Percentiles rank a stretch among this genome's conserved stretches.
Conservation (phyloP, 1,284 basidiomycete species). For the Rhizoctonia solani region DNA sequence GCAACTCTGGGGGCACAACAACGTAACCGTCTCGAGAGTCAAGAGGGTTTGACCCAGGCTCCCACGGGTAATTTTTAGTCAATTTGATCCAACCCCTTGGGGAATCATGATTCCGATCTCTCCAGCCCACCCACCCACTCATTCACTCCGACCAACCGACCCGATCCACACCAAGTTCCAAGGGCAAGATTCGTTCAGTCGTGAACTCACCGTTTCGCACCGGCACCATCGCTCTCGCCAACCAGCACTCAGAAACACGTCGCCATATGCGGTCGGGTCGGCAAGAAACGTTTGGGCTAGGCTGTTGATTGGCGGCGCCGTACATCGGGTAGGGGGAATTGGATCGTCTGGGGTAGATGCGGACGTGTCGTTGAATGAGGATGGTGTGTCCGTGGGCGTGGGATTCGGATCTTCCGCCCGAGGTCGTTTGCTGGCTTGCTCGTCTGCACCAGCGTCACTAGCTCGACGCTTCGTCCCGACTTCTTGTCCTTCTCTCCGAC, state of each 20-base stretch:
- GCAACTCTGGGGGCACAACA: too few relatives aligned
- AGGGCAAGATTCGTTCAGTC: neutral
- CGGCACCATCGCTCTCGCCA: conserved; percentile 76
- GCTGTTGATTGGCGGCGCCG: conserved; percentile 36
- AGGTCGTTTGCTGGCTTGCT: conserved; percentile 42
- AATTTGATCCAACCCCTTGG: neutral
- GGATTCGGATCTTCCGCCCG: conserved; percentile 35
- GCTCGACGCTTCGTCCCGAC: conserved; percentile 10
- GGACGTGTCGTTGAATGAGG: too few relatives aligned
- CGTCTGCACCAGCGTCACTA: conserved; percentile 38
- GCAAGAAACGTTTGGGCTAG: conserved; percentile 37
- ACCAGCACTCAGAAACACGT: conserved; percentile 70
- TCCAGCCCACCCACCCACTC: neutral
- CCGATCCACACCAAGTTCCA: neutral
- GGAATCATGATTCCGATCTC: neutral
- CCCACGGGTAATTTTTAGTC: neutral
- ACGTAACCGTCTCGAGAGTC: too few relatives aligned
- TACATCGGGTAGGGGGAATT: conserved; percentile 17
- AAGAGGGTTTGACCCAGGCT: neutral
- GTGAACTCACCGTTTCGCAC: conserved; percentile 55
- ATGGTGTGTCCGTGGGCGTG: too few relatives aligned
- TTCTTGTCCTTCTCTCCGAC: too few relatives aligned
- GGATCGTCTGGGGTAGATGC: neutral
- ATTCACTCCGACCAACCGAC: neutral
- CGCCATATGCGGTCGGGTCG: conserved; percentile 54